Evolutionary conservation across 2,329 filamentous ascomycete genomes (phyloP).

Genomic region (Colletotrichum cuscutae): DNA sequence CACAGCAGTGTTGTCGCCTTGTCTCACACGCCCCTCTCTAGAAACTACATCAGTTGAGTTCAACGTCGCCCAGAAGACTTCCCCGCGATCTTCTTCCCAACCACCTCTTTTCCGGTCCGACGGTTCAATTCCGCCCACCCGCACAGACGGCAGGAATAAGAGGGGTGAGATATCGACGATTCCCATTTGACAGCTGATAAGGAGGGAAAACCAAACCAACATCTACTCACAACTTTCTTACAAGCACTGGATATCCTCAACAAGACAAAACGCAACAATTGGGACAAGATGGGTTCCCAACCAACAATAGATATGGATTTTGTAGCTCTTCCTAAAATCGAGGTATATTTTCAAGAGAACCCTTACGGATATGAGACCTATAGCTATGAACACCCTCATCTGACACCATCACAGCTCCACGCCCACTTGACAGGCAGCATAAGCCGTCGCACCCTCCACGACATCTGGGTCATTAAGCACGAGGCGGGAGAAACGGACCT

Average conservation of each 20-base stretch:
- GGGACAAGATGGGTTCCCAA: neutral
- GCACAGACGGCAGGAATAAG: neutral
- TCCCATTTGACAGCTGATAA: neutral
- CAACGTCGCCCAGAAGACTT: neutral
- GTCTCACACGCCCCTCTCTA: neutral
- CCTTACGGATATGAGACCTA: neutral
- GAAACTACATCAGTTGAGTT: neutral
- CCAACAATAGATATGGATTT: slow-evolving; percentile 52
- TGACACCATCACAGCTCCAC: slow-evolving; percentile 67
- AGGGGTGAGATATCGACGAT: no score
- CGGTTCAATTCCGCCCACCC: no score
- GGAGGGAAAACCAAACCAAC: neutral
- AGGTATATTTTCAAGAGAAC: slow-evolving; percentile 50
- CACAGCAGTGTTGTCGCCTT: neutral
- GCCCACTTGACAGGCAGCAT: slow-evolving; percentile 86
- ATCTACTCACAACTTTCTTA: neutral
- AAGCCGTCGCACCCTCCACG: slow-evolving; percentile 75
- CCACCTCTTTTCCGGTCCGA: neutral
- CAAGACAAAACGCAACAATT: neutral
- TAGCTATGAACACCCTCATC: neutral
- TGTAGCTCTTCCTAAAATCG: slow-evolving; percentile 63
- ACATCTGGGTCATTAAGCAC: slow-evolving; percentile 75
- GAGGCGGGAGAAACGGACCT: slow-evolving; percentile 62
- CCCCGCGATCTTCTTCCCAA: neutral
- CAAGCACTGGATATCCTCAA: neutral